phyloP scores from a whole-genome alignment of 1,284 basidiomycete species.

The Volvariella volvacea region DNA sequence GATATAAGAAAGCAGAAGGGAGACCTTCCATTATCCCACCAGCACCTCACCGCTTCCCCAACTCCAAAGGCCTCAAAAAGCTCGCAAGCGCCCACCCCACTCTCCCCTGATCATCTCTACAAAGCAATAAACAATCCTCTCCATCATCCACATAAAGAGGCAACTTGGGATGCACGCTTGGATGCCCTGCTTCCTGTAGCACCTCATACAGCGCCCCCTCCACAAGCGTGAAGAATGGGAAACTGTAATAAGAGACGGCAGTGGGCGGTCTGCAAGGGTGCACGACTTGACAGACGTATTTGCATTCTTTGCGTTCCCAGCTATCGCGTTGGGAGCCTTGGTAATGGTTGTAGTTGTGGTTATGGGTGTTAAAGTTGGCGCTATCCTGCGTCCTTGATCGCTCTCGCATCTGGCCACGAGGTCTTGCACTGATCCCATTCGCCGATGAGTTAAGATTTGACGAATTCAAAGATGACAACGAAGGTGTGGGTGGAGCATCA shows the following conservation, averaged over 20 bases:
- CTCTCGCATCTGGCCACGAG: too few species aligned
- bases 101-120: conserved; percentile 40
- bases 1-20: too few species aligned
- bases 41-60: conserved; percentile 3
- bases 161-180: conserved; percentile 58
- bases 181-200: conserved; percentile 70
- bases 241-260: conserved; percentile 58
- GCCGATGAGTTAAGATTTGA: not conserved
- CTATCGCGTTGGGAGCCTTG: conserved; percentile 27
- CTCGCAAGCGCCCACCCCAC: conserved; percentile 79
- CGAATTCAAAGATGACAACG: not conserved
- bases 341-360: conserved; percentile 13
- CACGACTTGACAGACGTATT: conserved; percentile 61
- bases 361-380: conserved; percentile 10
- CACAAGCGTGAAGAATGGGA: conserved; percentile 65
- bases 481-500: conserved; percentile 12
- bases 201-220: conserved; percentile 60
- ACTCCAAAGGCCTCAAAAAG: conserved; percentile 58
- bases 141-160: conserved; percentile 75
- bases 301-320: conserved; percentile 38
- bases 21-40: too few species aligned
- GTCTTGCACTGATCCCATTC: not conserved
- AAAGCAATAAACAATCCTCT: conserved; percentile 70
- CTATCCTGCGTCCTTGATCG: too few species aligned
- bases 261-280: conserved; percentile 59